A percentile compares a stretch with the other conserved stretches of the same genome.
Conservation (phyloP, 257 asterid genomes). For the Penstemon barbatus region DNA sequence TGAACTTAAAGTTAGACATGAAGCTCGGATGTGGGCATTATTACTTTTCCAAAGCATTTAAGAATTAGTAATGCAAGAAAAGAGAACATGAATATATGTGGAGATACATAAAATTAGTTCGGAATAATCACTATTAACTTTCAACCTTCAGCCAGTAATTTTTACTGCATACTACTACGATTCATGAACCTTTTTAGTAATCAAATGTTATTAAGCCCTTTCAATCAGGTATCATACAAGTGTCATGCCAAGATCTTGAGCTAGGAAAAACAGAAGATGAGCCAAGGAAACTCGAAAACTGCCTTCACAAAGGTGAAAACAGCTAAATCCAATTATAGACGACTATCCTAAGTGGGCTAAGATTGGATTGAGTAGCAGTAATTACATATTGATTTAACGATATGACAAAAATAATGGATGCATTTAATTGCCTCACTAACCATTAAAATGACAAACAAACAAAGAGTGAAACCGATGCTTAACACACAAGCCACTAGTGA, state of each 20-base stretch:
- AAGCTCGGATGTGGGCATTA: neutral
- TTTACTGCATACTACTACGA: neutral
- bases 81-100: neutral
- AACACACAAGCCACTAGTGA: conserved; percentile 7
- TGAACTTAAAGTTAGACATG: conserved; percentile 12
- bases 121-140: neutral
- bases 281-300: neutral
- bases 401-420: conserved; percentile 6
- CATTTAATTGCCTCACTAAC: conserved; percentile 12
- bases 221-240: neutral
- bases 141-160: neutral
- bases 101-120: neutral
- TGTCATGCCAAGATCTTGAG: neutral
- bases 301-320: neutral
- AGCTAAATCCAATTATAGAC: conserved; percentile 1
- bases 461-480: neutral
- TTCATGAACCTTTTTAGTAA: neutral
- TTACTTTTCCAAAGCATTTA: neutral
- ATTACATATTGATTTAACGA: neutral
- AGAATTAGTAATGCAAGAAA: neutral
- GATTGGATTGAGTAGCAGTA: neutral
- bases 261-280: neutral
- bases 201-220: neutral
- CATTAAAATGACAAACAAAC: neutral
- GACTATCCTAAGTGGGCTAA: neutral